Percentiles rank a stretch among this genome's conserved stretches.
Evolutionary conservation across 2,329 filamentous ascomycete genomes (phyloP).

Genomic region (Verticillium zaregamsianum): DNA sequence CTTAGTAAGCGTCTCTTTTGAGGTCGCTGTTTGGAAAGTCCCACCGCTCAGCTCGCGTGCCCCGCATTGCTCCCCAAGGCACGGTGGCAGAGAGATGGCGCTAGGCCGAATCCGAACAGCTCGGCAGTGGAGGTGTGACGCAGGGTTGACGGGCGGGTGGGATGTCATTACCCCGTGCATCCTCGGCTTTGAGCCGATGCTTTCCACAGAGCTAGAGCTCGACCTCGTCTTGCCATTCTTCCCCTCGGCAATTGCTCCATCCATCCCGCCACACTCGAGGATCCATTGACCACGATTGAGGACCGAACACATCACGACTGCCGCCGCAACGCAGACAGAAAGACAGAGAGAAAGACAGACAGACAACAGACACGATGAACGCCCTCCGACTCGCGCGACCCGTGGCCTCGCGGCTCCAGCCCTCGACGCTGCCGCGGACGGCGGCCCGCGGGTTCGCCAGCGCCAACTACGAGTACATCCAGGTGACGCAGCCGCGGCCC

Average conservation of each 20-base stretch:
- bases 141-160: not conserved
- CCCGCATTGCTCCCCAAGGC: too few relatives aligned
- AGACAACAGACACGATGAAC: conserved; percentile 36
- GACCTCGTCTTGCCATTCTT: not conserved
- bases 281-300: not conserved
- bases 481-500: conserved; percentile 78
- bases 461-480: conserved; percentile 70
- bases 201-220: not conserved
- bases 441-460: conserved; percentile 51
- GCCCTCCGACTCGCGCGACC: conserved; percentile 56
- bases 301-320: not conserved
- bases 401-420: conserved; percentile 55
- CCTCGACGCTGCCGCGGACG: conserved; percentile 52
- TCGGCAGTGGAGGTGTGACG: not conserved
- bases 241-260: not conserved
- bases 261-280: not conserved
- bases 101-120: not conserved
- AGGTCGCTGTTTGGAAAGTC: too few relatives aligned
- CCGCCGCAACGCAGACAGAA: too few relatives aligned
- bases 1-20: too few relatives aligned
- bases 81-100: not conserved
- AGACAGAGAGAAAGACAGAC: not conserved
- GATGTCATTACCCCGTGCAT: conserved; percentile 3
- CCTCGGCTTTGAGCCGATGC: conserved; percentile 6
- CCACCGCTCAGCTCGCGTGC: too few relatives aligned